phyloP scores from a whole-genome alignment of 169 alveolate genomes.

The Theileria parva region DNA sequence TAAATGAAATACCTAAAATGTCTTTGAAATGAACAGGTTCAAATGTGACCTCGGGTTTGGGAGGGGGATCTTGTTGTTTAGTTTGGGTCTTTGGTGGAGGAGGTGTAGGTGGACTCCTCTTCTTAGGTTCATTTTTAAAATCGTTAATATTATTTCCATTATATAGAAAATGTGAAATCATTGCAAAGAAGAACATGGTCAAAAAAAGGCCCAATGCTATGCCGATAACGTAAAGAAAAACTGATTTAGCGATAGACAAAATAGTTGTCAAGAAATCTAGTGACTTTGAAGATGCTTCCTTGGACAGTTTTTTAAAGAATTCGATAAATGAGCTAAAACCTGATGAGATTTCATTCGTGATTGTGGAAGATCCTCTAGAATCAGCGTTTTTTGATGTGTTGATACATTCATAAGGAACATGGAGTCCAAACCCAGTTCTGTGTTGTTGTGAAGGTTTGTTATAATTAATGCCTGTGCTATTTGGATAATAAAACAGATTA shows the following conservation, averaged over 20 bases:
- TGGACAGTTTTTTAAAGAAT: not conserved
- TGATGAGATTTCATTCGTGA: not conserved
- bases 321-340: not conserved
- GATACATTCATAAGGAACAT: conserved; percentile 5
- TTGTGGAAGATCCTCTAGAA: not conserved
- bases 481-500: not conserved
- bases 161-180: conserved; percentile 13
- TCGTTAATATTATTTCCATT: conserved; percentile 9
- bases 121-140: conserved; percentile 26
- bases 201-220: conserved; percentile 50
- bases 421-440: not conserved
- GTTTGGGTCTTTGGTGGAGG: conserved; percentile 9
- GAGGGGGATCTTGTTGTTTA: conserved; percentile 44
- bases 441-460: not conserved
- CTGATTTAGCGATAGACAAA: conserved; percentile 17
- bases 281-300: not conserved
- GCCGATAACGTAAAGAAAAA: conserved; percentile 51
- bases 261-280: conserved; percentile 7
- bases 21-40: conserved; percentile 69
- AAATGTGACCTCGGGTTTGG: conserved; percentile 38
- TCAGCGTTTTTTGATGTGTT: not conserved
- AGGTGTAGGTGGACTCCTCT: not conserved
- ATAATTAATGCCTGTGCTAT: not conserved
- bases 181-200: conserved; percentile 34
- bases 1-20: conserved; percentile 33